These are phyloP conservation scores for Xylaria multiplex DNA, from an alignment of 2,329 filamentous ascomycete genomes.

Conservation along the genomic window DNA sequence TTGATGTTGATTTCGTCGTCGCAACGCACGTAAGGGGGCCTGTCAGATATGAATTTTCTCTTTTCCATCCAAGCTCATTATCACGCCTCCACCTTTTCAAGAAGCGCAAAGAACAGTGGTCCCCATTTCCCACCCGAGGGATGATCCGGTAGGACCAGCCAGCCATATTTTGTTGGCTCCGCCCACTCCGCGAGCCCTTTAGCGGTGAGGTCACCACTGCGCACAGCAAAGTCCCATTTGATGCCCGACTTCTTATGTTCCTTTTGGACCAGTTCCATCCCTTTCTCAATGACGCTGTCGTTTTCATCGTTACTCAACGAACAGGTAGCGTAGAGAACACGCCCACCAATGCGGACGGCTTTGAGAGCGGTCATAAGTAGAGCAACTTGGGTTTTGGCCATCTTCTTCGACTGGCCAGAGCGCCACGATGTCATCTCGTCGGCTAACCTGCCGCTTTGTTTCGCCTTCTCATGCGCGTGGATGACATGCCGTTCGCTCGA, in stretches of 20 bases:
- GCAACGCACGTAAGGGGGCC: not conserved
- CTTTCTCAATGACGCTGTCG: slow-evolving; percentile 53
- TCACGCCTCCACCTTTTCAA: slow-evolving; percentile 49
- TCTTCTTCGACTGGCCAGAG: slow-evolving; percentile 49
- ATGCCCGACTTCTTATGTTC: slow-evolving; percentile 50
- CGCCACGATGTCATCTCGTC: slow-evolving; percentile 53
- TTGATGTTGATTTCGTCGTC: not conserved
- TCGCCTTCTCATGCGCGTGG: slow-evolving; percentile 49
- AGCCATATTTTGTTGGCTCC: slow-evolving; percentile 50
- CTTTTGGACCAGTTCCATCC: slow-evolving; percentile 49
- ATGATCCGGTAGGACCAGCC: slow-evolving; percentile 55
- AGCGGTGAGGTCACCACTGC: slow-evolving; percentile 40
- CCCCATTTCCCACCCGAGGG: slow-evolving; percentile 50
- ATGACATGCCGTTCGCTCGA: slow-evolving; percentile 55
- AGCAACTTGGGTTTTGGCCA: slow-evolving; percentile 49
- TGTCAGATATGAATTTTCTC: not conserved
- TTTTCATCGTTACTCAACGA: slow-evolving; percentile 54
- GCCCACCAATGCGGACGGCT: slow-evolving; percentile 50
- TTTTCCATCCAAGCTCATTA: not conserved
- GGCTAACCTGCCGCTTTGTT: slow-evolving; percentile 45
- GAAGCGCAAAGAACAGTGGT: slow-evolving; percentile 53
- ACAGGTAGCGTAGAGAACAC: slow-evolving; percentile 54
- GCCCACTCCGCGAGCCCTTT: slow-evolving; percentile 41
- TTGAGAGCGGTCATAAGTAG: slow-evolving; percentile 52
- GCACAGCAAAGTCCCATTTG: slow-evolving; percentile 48